These are phyloP conservation scores for Boletus reticuloceps DNA, from an alignment of 768 basidiomycete species.

Conservation along the genomic window DNA sequence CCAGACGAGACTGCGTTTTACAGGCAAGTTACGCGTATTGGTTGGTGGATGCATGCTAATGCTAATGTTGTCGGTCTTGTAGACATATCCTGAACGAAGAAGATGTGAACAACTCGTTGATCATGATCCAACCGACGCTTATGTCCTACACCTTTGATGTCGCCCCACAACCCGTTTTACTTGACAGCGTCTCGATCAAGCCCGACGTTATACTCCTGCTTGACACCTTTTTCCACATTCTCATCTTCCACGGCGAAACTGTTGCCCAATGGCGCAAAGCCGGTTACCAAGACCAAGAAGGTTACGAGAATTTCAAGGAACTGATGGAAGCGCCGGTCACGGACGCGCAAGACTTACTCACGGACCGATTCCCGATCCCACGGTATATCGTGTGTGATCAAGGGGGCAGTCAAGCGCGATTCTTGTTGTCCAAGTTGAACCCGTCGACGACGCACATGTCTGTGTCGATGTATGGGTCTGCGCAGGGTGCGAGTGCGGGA, in stretches of 20 bases:
- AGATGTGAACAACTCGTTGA: slow-evolving; percentile 98
- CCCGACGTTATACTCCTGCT: slow-evolving; percentile 94
- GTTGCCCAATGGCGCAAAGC: slow-evolving; percentile 98
- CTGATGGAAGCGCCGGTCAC: slow-evolving; percentile 80
- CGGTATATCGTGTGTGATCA: slow-evolving; percentile 98
- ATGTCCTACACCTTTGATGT: slow-evolving; percentile 98
- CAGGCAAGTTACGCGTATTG: slow-evolving; percentile 48
- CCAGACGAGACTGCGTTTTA: slow-evolving; percentile 99
- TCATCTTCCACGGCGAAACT: slow-evolving; percentile 98
- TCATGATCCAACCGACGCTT: slow-evolving; percentile 99
- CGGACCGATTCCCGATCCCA: slow-evolving; percentile 95
- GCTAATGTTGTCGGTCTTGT: neutral
- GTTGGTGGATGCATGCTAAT: neutral
- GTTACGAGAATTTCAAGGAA: slow-evolving; percentile 98
- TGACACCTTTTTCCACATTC: slow-evolving; percentile 99
- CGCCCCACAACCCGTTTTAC: slow-evolving; percentile 87
- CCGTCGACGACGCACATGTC: slow-evolving; percentile 98
- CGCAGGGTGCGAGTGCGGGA: slow-evolving; percentile 62
- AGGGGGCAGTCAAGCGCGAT: slow-evolving; percentile 97
- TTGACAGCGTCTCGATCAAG: slow-evolving; percentile 97
- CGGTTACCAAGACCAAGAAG: slow-evolving; percentile 98
- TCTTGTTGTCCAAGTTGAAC: slow-evolving; percentile 93
- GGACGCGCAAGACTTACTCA: slow-evolving; percentile 95
- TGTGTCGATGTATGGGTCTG: slow-evolving; percentile 83
- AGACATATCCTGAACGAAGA: slow-evolving; percentile 95